These are phyloP conservation scores for Neurospora sp. DNA, from an alignment of 495 filamentous ascomycete species.

Conservation along the genomic window DNA sequence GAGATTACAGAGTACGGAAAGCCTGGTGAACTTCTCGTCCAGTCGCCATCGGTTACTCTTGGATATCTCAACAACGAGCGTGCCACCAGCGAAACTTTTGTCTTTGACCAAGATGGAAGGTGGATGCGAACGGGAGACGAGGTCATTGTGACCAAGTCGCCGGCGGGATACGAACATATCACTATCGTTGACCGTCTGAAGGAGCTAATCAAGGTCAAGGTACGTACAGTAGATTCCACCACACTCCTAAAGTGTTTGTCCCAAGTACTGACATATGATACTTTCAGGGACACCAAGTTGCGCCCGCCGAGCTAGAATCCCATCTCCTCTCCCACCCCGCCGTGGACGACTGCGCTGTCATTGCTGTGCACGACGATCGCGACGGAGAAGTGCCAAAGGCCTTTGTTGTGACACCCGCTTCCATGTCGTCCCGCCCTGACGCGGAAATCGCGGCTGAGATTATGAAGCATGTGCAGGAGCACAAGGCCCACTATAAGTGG, in stretches of 20 bases:
- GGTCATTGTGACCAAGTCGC: slow-evolving; percentile 54
- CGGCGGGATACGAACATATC: slow-evolving; percentile 63
- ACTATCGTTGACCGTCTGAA: slow-evolving; percentile 85
- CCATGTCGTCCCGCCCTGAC: slow-evolving; percentile 46
- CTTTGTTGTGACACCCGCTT: slow-evolving; percentile 65
- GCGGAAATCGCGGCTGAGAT: slow-evolving; percentile 50
- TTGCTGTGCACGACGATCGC: slow-evolving; percentile 62
- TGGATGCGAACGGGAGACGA: slow-evolving; percentile 88
- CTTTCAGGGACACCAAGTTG: slow-evolving; percentile 72
- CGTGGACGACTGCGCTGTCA: slow-evolving; percentile 78
- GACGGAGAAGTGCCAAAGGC: slow-evolving; percentile 84
- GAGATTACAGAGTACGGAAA: slow-evolving; percentile 69
- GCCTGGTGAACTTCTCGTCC: slow-evolving; percentile 70
- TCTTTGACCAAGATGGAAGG: slow-evolving; percentile 55
- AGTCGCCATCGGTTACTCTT: slow-evolving; percentile 64
- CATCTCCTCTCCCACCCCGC: slow-evolving; percentile 73
- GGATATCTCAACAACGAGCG: slow-evolving; percentile 82
- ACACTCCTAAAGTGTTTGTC: not conserved
- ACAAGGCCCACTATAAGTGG: slow-evolving; percentile 86
- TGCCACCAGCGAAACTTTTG: slow-evolving; percentile 70
- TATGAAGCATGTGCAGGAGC: slow-evolving; percentile 63
- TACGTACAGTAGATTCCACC: slow-evolving; percentile 22
- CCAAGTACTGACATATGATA: not conserved
- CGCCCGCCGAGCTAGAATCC: slow-evolving; percentile 83
- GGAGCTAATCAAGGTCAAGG: slow-evolving; percentile 91